These are phyloP conservation scores for Cystobasidium slooffiae DNA, from an alignment of 1,284 basidiomycete genomes.

Conservation along the genomic window DNA sequence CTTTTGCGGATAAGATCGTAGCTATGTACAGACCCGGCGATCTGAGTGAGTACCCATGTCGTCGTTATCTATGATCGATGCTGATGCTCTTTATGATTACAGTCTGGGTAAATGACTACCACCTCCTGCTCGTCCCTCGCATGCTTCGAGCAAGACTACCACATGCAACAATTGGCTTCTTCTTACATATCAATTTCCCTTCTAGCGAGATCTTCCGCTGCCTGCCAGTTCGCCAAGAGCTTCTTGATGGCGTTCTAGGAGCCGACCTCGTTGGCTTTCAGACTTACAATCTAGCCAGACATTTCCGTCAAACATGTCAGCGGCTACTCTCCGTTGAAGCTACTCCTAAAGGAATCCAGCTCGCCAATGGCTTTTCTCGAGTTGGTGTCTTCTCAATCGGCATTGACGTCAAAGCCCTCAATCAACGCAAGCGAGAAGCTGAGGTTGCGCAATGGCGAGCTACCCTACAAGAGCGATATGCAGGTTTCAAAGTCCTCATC, in stretches of 20 bases:
- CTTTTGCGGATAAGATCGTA: constrained; percentile 78
- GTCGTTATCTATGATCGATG: constrained; percentile 49
- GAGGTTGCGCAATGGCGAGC: constrained; percentile 82
- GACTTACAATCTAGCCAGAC: constrained; percentile 62
- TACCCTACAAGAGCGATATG: constrained; percentile 74
- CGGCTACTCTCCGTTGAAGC: constrained; percentile 80
- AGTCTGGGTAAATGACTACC: constrained; percentile 73
- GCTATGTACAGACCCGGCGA: constrained; percentile 77
- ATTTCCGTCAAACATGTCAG: constrained; percentile 69
- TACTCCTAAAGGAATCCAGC: constrained; percentile 78
- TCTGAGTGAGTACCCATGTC: constrained; percentile 63
- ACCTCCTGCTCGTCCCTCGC: constrained; percentile 78
- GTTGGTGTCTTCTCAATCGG: constrained; percentile 88
- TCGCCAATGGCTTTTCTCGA: constrained; percentile 67
- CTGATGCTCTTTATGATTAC: constrained; percentile 25
- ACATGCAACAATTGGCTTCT: constrained; percentile 78
- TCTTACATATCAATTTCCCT: constrained; percentile 86
- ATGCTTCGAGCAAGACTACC: constrained; percentile 70
- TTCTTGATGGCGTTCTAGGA: constrained; percentile 75
- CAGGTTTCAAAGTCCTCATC: constrained; percentile 81
- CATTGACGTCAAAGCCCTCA: constrained; percentile 75
- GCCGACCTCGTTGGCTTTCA: constrained; percentile 79
- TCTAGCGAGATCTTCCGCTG: constrained; percentile 86
- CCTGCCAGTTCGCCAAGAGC: constrained; percentile 62
- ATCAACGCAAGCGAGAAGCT: constrained; percentile 70